phyloP scores from a whole-genome alignment of 1,284 basidiomycete genomes.

The Phylloboletellus chloephorus region DNA sequence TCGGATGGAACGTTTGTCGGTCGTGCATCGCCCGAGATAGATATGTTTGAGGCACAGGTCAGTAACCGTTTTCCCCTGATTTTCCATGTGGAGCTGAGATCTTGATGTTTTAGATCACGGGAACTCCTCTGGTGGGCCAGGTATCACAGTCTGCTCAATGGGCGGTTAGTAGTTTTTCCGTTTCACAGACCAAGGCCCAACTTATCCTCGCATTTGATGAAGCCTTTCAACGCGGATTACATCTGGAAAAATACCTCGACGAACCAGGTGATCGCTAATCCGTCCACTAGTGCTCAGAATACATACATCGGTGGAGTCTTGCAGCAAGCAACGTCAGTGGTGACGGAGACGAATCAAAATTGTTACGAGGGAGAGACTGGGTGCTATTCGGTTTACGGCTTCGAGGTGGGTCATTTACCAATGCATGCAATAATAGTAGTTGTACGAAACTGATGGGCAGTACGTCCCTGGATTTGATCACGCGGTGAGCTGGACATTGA shows the following conservation, averaged over 20 bases:
- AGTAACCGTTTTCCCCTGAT: constrained; percentile 1
- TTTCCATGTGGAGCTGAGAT: constrained; percentile 3
- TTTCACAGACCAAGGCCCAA: not conserved
- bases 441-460: constrained; percentile 24
- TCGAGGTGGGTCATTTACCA: constrained; percentile 42
- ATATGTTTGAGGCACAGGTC: constrained; percentile 43
- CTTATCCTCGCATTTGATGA: constrained; percentile 13
- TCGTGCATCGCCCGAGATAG: constrained; percentile 49
- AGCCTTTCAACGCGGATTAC: constrained; percentile 45
- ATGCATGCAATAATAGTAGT: not conserved
- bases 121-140: constrained; percentile 38
- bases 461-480: constrained; percentile 57
- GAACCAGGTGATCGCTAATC: constrained; percentile 42
- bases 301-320: constrained; percentile 50
- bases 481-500: constrained; percentile 34
- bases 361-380: constrained; percentile 46
- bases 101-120: constrained; percentile 35
- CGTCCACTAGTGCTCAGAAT: constrained; percentile 45
- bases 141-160: constrained; percentile 66
- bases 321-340: constrained; percentile 59
- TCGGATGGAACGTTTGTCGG: constrained; percentile 53
- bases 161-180: constrained; percentile 44
- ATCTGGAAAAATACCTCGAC: constrained; percentile 42
- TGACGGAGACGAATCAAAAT: constrained; percentile 43
- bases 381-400: constrained; percentile 50